A percentile compares a stretch with the other conserved stretches of the same genome.
These are phyloP conservation scores for Amphicarpaea edgeworthii DNA, from an alignment of 306 rosid species.

Conservation along the genomic window DNA sequence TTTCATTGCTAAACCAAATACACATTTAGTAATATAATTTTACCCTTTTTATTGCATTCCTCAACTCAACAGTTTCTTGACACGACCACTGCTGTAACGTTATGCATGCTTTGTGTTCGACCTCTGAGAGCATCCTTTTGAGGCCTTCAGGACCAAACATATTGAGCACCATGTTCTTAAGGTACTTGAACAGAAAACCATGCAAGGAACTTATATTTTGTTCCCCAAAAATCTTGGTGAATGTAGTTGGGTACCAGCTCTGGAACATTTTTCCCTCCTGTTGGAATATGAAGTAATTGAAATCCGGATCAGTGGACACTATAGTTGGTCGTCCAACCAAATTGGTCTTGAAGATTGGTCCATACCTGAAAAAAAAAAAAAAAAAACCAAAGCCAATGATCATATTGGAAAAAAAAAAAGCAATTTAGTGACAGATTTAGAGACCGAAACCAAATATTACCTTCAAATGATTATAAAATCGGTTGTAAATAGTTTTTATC, in stretches of 20 bases:
- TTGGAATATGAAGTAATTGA: constrained; percentile 75
- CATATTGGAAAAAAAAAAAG: too few relatives aligned
- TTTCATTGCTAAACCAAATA: too few relatives aligned
- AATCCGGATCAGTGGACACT: constrained; percentile 78
- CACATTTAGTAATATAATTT: constrained; percentile 1
- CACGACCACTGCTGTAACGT: constrained; percentile 65
- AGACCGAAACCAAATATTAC: too few relatives aligned
- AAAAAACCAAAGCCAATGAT: constrained; percentile 10
- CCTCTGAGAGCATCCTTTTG: constrained; percentile 71
- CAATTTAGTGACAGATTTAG: too few relatives aligned
- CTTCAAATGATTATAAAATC: too few relatives aligned
- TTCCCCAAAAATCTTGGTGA: constrained; percentile 77
- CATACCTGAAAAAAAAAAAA: constrained; percentile 78
- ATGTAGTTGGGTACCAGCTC: constrained; percentile 85
- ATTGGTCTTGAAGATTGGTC: constrained; percentile 76
- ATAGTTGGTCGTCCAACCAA: constrained; percentile 79
- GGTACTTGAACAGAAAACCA: constrained; percentile 79
- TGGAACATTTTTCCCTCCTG: constrained; percentile 78
- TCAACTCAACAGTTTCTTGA: constrained; percentile 61
- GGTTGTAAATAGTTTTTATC: too few relatives aligned
- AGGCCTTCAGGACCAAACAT: constrained; percentile 86
- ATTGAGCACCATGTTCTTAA: constrained; percentile 68
- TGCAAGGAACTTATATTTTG: constrained; percentile 79
- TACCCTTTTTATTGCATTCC: constrained; percentile 74
- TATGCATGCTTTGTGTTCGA: constrained; percentile 60